Percentiles rank a stretch among this genome's conserved stretches.
phyloP scores from a whole-genome alignment of 257 asterid species.

The Craterostigma plantagineum region DNA sequence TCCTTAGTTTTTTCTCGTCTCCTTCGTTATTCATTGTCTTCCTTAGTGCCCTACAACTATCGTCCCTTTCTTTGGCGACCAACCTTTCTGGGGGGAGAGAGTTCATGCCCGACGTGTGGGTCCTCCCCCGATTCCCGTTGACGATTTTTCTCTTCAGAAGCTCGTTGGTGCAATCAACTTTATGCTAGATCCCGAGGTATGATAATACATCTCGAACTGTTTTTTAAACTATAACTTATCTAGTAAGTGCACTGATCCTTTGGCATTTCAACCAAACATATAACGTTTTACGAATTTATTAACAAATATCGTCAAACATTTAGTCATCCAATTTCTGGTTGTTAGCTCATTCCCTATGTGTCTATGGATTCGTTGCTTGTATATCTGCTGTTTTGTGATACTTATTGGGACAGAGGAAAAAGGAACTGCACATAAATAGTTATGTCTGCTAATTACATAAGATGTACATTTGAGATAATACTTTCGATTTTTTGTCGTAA shows the following conservation, averaged over 20 bases:
- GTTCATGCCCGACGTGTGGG: slow-evolving; percentile 84
- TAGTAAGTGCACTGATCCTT: not conserved
- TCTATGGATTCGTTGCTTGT: too few relatives aligned
- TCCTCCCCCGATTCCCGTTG: slow-evolving; percentile 76
- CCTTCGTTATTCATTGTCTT: not conserved
- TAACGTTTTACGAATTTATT: not conserved
- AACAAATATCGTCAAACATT: not conserved
- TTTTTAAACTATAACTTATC: not conserved
- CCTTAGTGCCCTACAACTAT: slow-evolving; percentile 72
- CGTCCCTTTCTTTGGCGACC: slow-evolving; percentile 95
- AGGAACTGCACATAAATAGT: too few relatives aligned
- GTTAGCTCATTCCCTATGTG: too few relatives aligned
- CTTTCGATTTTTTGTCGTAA: not conserved
- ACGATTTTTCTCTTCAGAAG: slow-evolving; percentile 61
- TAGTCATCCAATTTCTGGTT: not conserved
- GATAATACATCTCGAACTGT: not conserved
- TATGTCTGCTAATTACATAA: not conserved
- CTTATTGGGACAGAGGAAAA: too few relatives aligned
- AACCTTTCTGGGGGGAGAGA: slow-evolving; percentile 80
- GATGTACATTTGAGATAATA: not conserved
- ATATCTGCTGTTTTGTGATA: too few relatives aligned
- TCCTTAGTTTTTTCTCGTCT: not conserved
- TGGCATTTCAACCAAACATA: not conserved
- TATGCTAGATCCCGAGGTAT: slow-evolving; percentile 63
- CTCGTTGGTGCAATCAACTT: slow-evolving; percentile 61